Percentiles rank a stretch among this genome's conserved stretches.
These are phyloP conservation scores for Yamadazyma trypodendri DNA, from an alignment of 1,139 yeast species.

Conservation along the genomic window DNA sequence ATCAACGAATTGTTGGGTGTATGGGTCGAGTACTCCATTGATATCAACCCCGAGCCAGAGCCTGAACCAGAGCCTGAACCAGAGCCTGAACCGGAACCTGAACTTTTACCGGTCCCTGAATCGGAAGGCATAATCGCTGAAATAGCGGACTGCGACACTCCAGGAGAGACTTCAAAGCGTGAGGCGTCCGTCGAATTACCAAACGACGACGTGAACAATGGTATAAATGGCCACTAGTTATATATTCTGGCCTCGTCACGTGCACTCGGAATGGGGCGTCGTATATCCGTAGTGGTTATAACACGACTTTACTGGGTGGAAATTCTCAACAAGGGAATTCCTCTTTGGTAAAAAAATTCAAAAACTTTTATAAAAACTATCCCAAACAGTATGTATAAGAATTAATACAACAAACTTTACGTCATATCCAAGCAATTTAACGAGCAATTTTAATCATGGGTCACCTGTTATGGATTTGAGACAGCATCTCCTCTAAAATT, in stretches of 20 bases:
- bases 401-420: background rate
- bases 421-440: background rate
- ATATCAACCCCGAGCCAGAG: slow-evolving; percentile 17
- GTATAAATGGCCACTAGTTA: background rate
- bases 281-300: too few species aligned
- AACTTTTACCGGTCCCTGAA: background rate
- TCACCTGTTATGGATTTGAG: slow-evolving; percentile 1
- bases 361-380: slow-evolving; percentile 1
- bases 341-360: slow-evolving; percentile 11
- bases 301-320: too few species aligned
- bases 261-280: too few species aligned
- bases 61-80: slow-evolving; percentile 10
- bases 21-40: slow-evolving; percentile 22
- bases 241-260: too few species aligned
- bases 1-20: slow-evolving; percentile 24
- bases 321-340: slow-evolving; percentile 14
- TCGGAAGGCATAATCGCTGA: background rate
- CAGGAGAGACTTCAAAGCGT: background rate
- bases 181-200: too few species aligned
- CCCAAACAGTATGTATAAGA: slow-evolving; percentile 3
- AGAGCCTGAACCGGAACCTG: background rate
- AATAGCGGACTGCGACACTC: background rate
- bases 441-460: background rate
- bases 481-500: background rate
- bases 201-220: too few species aligned